These are phyloP conservation scores for Trametes meyenii DNA, from an alignment of 768 basidiomycete genomes.

Conservation along the genomic window DNA sequence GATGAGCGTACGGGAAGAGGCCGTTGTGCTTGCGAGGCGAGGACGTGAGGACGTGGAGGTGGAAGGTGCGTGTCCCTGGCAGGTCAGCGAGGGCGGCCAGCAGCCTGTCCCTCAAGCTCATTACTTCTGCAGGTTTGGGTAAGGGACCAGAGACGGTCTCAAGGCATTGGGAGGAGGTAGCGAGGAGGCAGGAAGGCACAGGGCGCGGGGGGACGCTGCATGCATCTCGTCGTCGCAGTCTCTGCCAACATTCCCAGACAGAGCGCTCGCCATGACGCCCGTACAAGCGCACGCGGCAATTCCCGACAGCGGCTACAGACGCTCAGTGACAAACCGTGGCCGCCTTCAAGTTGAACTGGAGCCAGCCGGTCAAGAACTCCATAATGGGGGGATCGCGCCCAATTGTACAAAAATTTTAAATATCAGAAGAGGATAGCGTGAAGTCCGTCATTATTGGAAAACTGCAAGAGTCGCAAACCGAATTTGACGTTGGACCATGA, in stretches of 20 bases:
- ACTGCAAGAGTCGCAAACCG: too few relatives aligned
- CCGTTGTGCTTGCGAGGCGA: slow-evolving; percentile 64
- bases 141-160: background rate
- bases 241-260: slow-evolving; percentile 17
- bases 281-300: slow-evolving; percentile 1
- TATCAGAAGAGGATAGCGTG: too few relatives aligned
- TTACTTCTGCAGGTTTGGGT: slow-evolving; percentile 19
- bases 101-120: slow-evolving; percentile 64
- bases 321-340: too few relatives aligned
- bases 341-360: too few relatives aligned
- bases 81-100: slow-evolving; percentile 55
- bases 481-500: too few relatives aligned
- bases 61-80: slow-evolving; percentile 71
- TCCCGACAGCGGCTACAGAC: slow-evolving; percentile 12
- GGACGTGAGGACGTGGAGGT: slow-evolving; percentile 75
- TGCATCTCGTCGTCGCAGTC: slow-evolving; percentile 3
- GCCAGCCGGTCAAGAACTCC: too few relatives aligned
- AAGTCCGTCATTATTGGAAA: too few relatives aligned
- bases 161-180: background rate
- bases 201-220: background rate
- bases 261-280: slow-evolving; percentile 14
- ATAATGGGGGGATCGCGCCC: too few relatives aligned
- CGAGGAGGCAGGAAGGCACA: background rate
- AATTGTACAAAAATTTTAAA: too few relatives aligned
- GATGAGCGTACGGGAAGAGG: slow-evolving; percentile 76